Conservation (phyloP, 768 basidiomycete species). For the Pisolithus albus region DNA sequence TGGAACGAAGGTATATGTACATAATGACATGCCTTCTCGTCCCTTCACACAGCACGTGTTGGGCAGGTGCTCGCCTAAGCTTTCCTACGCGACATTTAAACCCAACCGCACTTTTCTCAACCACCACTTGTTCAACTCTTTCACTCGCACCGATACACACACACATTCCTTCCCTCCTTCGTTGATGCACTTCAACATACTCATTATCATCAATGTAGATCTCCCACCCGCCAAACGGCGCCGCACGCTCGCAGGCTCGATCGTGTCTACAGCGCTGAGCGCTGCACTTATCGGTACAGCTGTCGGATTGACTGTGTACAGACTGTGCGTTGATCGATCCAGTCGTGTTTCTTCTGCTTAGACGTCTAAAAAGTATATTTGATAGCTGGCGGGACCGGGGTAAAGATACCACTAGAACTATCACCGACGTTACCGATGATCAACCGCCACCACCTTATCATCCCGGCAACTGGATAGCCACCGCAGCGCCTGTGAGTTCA, state of each 20-base stretch:
- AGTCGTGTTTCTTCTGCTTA: background rate
- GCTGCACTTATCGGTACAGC: constrained; percentile 84
- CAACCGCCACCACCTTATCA: constrained; percentile 64
- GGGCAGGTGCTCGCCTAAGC: constrained; percentile 7
- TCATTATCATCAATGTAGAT: constrained; percentile 56
- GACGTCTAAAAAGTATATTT: constrained; percentile 1
- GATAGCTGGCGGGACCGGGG: constrained; percentile 74
- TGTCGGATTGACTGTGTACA: constrained; percentile 80
- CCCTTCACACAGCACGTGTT: constrained; percentile 13
- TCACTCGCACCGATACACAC: constrained; percentile 1
- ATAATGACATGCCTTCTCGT: constrained; percentile 11
- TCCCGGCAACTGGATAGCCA: constrained; percentile 48
- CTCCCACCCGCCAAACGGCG: constrained; percentile 72
- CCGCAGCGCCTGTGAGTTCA: constrained; percentile 30
- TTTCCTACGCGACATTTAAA: constrained; percentile 13
- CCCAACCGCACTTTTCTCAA: constrained; percentile 7
- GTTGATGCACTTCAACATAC: constrained; percentile 31
- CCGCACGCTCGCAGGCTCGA: constrained; percentile 72
- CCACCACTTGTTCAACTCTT: constrained; percentile 1
- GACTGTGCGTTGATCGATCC: constrained; percentile 51
- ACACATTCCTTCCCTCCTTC: constrained; percentile 1
- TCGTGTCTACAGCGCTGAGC: constrained; percentile 77
- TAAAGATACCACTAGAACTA: constrained; percentile 25
- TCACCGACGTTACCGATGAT: background rate
- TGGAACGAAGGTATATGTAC: background rate